Percentiles rank a stretch among this genome's conserved stretches.
Evolutionary conservation across 805 yeast species (phyloP).

Genomic region (Yamadazyma paraphyllophila): DNA sequence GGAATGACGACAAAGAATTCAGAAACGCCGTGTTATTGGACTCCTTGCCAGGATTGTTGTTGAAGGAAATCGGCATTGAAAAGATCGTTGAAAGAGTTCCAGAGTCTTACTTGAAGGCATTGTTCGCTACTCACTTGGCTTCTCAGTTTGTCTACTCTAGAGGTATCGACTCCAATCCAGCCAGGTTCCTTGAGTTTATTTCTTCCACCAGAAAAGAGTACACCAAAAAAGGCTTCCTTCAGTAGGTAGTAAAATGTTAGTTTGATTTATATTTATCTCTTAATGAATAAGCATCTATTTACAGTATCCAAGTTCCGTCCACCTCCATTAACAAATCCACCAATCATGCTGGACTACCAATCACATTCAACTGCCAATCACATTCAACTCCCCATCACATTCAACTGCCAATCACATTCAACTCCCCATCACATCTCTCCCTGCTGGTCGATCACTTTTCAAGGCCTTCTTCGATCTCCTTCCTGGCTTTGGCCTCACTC

Average conservation of each 20-base stretch:
- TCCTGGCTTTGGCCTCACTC: constrained; percentile 36
- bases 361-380: too few species aligned
- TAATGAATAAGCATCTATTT: neutral
- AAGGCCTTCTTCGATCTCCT: constrained; percentile 25
- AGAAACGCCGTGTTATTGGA: constrained; percentile 73
- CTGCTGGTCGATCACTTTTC: neutral
- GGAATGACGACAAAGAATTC: constrained; percentile 76
- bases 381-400: too few species aligned
- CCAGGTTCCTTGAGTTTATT: constrained; percentile 68
- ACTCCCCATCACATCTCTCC: neutral
- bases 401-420: too few species aligned
- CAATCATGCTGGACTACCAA: too few species aligned
- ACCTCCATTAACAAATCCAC: too few species aligned
- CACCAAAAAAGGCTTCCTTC: constrained; percentile 29
- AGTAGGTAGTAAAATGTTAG: neutral
- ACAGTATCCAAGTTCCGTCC: too few species aligned
- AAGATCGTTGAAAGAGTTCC: constrained; percentile 77
- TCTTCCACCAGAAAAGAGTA: constrained; percentile 53
- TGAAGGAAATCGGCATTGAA: constrained; percentile 63
- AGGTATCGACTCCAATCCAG: constrained; percentile 80
- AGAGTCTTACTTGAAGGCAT: constrained; percentile 78
- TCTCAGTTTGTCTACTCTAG: constrained; percentile 79
- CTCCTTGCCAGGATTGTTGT: constrained; percentile 74
- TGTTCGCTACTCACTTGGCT: constrained; percentile 83
- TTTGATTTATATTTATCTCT: neutral